Evolutionary conservation across 108 stramenopile species (phyloP).

Genomic region (Cyclotella choctawhatcheeana): DNA sequence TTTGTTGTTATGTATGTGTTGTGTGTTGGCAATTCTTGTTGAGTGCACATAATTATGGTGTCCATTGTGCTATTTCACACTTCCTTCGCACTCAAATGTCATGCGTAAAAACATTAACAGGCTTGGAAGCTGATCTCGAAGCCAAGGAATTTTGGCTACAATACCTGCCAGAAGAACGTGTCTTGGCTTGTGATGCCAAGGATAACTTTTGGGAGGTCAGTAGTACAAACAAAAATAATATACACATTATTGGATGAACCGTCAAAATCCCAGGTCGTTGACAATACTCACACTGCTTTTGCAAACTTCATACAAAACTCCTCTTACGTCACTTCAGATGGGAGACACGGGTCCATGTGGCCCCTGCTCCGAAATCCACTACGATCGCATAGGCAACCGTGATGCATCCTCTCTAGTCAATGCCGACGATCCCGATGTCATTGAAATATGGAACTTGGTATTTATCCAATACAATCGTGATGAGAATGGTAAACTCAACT

Average conservation of each 20-base stretch:
- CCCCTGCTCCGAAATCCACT: conserved; percentile 98
- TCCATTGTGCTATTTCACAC: no score
- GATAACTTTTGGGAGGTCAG: conserved; percentile 99
- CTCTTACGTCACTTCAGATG: conserved; percentile 73
- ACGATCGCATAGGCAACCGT: conserved; percentile 93
- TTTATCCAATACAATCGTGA: conserved; percentile 98
- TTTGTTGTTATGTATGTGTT: not conserved
- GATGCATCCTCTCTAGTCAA: conserved; percentile 95
- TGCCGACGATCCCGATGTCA: conserved; percentile 92
- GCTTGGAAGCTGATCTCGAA: conserved; percentile 75
- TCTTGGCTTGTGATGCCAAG: conserved; percentile 86
- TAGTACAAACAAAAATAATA: not conserved
- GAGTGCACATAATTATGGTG: no score
- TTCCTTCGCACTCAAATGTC: no score
- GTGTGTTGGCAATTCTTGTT: not conserved
- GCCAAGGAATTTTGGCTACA: conserved; percentile 83
- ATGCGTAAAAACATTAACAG: not conserved
- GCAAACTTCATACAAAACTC: no score
- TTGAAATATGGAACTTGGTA: conserved; percentile 98
- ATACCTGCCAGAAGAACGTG: conserved; percentile 74
- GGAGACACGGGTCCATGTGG: conserved; percentile 98
- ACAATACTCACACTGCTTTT: no score
- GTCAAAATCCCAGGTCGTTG: no score
- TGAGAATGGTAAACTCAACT: conserved; percentile 59
- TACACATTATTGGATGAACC: no score